Conservation (phyloP, 768 basidiomycete genomes). For the Candolleomyces aberdarensis region DNA sequence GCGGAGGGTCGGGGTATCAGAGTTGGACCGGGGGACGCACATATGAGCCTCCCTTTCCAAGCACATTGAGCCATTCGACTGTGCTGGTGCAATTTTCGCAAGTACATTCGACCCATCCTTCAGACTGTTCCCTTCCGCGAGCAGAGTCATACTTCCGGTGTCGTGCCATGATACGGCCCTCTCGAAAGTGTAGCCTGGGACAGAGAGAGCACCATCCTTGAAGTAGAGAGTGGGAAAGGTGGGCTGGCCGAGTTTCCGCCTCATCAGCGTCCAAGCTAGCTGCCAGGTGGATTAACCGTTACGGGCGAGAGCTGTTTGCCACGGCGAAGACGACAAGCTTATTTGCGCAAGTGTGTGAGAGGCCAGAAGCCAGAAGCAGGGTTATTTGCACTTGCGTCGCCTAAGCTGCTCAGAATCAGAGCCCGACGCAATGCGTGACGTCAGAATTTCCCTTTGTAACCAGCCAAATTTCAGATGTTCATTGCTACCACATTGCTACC, state of each 20-base stretch:
- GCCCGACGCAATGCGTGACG: neutral
- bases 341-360: neutral
- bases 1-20: neutral
- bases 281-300: neutral
- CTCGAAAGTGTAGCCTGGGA: conserved; percentile 74
- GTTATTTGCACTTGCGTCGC: no score
- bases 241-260: conserved; percentile 53
- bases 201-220: conserved; percentile 53
- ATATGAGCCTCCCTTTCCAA: conserved; percentile 73
- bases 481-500: conserved; percentile 16
- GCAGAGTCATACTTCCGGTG: conserved; percentile 65
- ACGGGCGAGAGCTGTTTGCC: no score
- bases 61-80: conserved; percentile 70
- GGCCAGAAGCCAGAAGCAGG: no score
- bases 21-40: conserved; percentile 35
- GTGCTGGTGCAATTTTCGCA: conserved; percentile 71
- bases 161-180: conserved; percentile 69
- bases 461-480: no score
- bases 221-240: conserved; percentile 59
- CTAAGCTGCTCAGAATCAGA: neutral
- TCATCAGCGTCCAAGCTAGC: conserved; percentile 33
- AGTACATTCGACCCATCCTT: conserved; percentile 68
- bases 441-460: no score
- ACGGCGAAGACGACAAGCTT: neutral
- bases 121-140: conserved; percentile 66